Base-by-base conservation (phyloP, 352 stramenopile genomes). In the Elongisporangium anandrum region DNA sequence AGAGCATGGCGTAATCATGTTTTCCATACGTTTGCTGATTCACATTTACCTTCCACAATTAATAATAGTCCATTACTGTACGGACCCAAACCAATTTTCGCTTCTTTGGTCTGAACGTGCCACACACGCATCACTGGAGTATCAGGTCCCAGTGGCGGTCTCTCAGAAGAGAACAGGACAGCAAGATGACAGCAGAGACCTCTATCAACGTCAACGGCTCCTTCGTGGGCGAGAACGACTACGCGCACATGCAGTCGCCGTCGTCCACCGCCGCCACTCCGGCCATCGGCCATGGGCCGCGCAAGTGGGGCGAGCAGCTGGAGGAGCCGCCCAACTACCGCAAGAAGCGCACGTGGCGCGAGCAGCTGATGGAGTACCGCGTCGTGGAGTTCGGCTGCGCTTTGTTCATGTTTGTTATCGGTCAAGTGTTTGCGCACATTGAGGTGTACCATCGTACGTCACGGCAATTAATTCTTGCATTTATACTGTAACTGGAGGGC, bases 301-400 rank as follows among this genome's bases (percentile, higher is more conserved):
- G 34, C 56, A 41, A 20, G n/a, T 47, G 29, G 0, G 56, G 63
- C 19, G 59, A 67, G 26, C 68, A 50, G 47, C 56, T 73, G n/a
- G 12, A 39, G 13, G 21, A 45, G 23, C 16, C 29, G 9, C 29
- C 29, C 29, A 41, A 41, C 13, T 41, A 41, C 29, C 29, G 29
- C 21, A n/a, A 64, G 19, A 51, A 52, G 34, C 64, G 64, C 24
- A 6, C 56, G 2, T 72, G 60, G 61, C 57, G 61, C 39, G 59
- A 65, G n/a, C 39, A 64, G 29, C n/a, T 77, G 55, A 58, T 66
- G 29, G 26, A 68, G 41, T 84, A 77, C 52, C 79, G 84, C 26
- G 39, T 87, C 16, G 52, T 80, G 41, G 84, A 93, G 61, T 91
- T 92, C 29, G 57, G 68, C 41, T 68, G 68, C 49, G 66, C 76